Evolutionary conservation across 2,329 filamentous ascomycete genomes (phyloP), one percentile per base, ranked within the genome.

Genomic region (Huntiella savannae): DNA sequence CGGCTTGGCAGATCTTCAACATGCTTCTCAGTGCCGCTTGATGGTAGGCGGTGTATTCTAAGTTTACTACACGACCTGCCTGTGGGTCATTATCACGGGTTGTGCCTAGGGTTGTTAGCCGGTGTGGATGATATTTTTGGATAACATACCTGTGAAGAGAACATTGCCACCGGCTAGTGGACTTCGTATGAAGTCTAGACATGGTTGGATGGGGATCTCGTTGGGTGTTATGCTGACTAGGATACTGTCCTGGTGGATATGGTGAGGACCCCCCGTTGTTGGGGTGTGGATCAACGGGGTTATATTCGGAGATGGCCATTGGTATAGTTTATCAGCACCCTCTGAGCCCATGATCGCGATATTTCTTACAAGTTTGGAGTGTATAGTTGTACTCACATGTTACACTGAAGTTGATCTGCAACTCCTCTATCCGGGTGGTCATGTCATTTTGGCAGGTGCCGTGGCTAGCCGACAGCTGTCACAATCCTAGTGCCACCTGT

Each of bases 91-190:
- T 77, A 62, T 88, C 78, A 48, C 84, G 70, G 2, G 84, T 92
- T 1, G 80, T 86, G 46, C 82, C 80, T 81, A 51, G 39, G 15
- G 8, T 13, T 36, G 32, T 46, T 22, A n/a, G 32, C 53, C 34
- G 52, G 58, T 13, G 49, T 46, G 15, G 46, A 41, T 39, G 15
- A 16, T 19, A 32, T 39, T 46, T 41, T 49, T 32, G 17, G n/a
- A 7, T 12, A 47, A 37, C 61, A 53, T 65, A 77, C 81, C 82
- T 49, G 79, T 77, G 58, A 87, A 87, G 33, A 86, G 56, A 7
- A 87, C 80, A 42, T 85, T 79, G 10, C 82, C 82, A 4, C 82
- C 82, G 8, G 82, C 81, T 54, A 76, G 71, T 15, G 79, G 77
- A 54, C 73, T 82, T 52, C 80, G 77, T 16, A 91, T 82, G 6